Percentiles rank a stretch among this genome's conserved stretches.
These are phyloP conservation scores for Nematocida ausubeli DNA, from an alignment of 371 early-diverging fungal species.

Conservation along the genomic window DNA sequence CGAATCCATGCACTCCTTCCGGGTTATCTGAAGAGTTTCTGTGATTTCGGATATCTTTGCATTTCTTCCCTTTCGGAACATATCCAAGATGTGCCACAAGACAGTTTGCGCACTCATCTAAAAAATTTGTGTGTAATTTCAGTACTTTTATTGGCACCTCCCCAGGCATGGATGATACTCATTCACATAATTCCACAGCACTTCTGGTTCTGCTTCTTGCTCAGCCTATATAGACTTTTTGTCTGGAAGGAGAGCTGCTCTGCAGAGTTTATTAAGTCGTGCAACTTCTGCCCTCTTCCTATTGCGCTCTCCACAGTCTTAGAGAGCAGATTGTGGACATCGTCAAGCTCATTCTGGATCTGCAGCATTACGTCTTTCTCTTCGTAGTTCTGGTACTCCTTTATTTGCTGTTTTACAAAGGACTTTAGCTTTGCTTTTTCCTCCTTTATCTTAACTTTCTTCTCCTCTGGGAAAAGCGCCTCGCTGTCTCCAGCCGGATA, in stretches of 20 bases:
- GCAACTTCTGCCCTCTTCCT: constrained; percentile 88
- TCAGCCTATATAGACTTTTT: constrained; percentile 92
- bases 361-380: constrained; percentile 77
- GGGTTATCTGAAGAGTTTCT: constrained; percentile 1
- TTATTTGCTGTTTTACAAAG: constrained; percentile 54
- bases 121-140: background rate
- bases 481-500: background rate
- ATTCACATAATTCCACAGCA: constrained; percentile 69
- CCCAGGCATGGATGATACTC: background rate
- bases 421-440: constrained; percentile 1
- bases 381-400: constrained; percentile 65
- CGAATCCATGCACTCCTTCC: constrained; percentile 23
- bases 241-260: constrained; percentile 81
- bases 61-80: constrained; percentile 7
- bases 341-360: constrained; percentile 91
- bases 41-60: constrained; percentile 11
- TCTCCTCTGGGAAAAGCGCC: background rate
- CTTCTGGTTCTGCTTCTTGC: constrained; percentile 88
- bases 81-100: background rate
- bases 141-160: background rate
- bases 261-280: constrained; percentile 80
- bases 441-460: background rate
- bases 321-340: constrained; percentile 85
- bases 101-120: constrained; percentile 8
- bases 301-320: constrained; percentile 90